phyloP scores from a whole-genome alignment of 345 rosid species.

The Heritiera littoralis region DNA sequence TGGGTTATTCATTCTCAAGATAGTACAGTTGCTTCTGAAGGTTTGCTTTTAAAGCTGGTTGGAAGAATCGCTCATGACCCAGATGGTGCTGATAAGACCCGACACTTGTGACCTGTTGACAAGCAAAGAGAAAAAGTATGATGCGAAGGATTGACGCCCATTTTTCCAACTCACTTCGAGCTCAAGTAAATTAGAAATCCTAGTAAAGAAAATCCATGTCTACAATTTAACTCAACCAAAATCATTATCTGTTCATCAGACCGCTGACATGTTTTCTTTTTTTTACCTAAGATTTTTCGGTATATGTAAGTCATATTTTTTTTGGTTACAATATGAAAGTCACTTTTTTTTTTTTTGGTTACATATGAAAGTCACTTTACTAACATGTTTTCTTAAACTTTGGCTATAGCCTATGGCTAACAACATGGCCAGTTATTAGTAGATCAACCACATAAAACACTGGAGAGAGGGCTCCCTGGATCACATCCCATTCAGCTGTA shows the following conservation, averaged over 20 bases:
- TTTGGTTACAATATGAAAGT: too few species aligned
- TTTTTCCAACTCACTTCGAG: conserved; percentile 26
- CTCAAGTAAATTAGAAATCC: background rate
- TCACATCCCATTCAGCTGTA: background rate
- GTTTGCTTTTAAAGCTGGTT: background rate
- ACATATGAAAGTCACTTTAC: too few species aligned
- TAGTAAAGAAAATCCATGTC: background rate
- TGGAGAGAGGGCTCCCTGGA: background rate
- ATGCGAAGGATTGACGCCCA: conserved; percentile 28
- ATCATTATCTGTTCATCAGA: background rate
- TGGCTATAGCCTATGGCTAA: background rate
- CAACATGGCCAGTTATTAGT: background rate
- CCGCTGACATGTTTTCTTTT: background rate
- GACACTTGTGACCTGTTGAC: conserved; percentile 26
- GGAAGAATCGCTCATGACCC: conserved; percentile 15
- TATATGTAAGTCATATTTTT: too few species aligned
- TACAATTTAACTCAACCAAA: background rate
- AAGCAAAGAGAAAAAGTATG: background rate
- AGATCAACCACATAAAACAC: background rate
- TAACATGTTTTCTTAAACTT: background rate
- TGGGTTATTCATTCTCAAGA: conserved; percentile 3
- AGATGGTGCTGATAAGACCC: conserved; percentile 27
- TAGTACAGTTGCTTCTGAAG: background rate
- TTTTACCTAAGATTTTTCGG: too few species aligned
- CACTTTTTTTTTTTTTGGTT: too few species aligned